Evolutionary conservation across 1,284 basidiomycete species (phyloP).

Genomic region (Heterobasidion irregulare): DNA sequence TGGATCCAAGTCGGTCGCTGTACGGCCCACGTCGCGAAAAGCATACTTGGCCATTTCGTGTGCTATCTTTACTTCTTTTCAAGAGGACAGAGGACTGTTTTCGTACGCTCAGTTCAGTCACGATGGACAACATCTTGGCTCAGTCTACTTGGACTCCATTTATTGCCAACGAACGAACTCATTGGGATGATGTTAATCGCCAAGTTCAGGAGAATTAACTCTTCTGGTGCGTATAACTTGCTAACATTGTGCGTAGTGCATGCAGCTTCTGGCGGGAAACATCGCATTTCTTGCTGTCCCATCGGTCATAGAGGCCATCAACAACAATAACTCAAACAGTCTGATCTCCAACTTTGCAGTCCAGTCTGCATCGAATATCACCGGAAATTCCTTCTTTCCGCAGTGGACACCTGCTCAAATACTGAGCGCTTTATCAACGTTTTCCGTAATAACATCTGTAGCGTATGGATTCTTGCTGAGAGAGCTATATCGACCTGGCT

Average conservation of each 20-base stretch:
- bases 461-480: background rate
- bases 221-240: background rate
- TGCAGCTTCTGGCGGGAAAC: background rate
- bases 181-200: background rate
- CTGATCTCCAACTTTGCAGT: background rate
- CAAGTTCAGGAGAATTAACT: background rate
- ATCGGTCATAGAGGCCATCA: constrained; percentile 5
- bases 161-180: background rate
- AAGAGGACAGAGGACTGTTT: background rate
- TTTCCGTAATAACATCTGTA: background rate
- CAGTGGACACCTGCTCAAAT: background rate
- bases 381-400: background rate
- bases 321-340: background rate
- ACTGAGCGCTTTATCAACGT: background rate
- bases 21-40: background rate
- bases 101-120: background rate
- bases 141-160: background rate
- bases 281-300: background rate
- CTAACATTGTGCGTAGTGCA: background rate
- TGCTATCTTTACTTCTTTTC: background rate
- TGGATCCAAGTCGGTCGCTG: background rate
- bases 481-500: background rate
- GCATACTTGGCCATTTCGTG: background rate
- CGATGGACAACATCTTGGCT: background rate
- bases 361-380: background rate